Conservation (phyloP, 371 early-diverging fungal genomes). For the Apophysomyces trapeziformis region DNA sequence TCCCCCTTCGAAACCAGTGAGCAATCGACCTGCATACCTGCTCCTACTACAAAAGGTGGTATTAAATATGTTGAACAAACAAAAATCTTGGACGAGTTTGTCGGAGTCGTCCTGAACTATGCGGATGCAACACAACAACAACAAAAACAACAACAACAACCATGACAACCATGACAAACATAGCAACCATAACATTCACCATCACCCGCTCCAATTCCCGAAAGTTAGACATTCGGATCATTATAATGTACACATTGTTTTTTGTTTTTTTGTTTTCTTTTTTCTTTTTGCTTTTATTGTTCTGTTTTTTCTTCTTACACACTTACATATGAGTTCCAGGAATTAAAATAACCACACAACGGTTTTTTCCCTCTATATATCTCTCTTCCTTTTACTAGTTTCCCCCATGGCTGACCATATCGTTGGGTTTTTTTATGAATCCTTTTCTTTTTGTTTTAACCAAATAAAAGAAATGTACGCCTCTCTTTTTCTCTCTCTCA, state of each 20-base stretch:
- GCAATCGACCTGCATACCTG: conserved; percentile 9
- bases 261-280: background rate
- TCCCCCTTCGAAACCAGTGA: conserved; percentile 9
- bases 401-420: background rate
- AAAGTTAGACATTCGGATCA: conserved; percentile 16
- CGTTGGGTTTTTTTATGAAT: conserved; percentile 1
- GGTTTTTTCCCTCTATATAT: background rate
- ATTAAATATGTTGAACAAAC: conserved; percentile 28
- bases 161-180: background rate
- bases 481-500: background rate
- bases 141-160: conserved; percentile 8
- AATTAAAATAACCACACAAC: background rate
- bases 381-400: conserved; percentile 2
- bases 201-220: background rate
- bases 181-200: conserved; percentile 6
- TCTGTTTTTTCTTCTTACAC: background rate
- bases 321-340: conserved; percentile 5
- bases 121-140: conserved; percentile 17
- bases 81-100: conserved; percentile 32
- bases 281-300: background rate
- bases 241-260: conserved; percentile 15
- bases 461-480: conserved; percentile 6
- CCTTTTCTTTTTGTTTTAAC: background rate
- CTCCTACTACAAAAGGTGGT: conserved; percentile 12
- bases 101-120: conserved; percentile 33